These are phyloP conservation scores for Haberlea rhodopensis DNA, from an alignment of 257 asterid species.

Conservation along the genomic window DNA sequence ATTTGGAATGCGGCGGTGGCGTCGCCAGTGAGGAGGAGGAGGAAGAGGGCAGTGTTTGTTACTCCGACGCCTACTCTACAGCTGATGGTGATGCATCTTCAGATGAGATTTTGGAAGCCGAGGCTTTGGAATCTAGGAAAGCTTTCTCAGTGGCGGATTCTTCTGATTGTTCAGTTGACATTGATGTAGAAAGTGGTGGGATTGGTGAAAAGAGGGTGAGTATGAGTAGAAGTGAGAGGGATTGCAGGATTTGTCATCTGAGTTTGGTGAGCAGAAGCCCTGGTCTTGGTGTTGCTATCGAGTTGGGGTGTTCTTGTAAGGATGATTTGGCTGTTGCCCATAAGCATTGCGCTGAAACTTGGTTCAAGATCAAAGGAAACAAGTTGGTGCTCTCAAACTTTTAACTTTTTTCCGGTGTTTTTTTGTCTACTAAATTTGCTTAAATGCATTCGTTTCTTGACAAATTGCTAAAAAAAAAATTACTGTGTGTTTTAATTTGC, in stretches of 20 bases:
- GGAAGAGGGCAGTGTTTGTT: constrained; percentile 26
- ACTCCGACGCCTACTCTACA: constrained; percentile 29
- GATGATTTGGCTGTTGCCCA: constrained; percentile 49
- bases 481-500: not conserved
- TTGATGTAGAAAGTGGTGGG: constrained; percentile 22
- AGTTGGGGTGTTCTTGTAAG: constrained; percentile 50
- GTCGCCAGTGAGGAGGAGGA: constrained; percentile 12
- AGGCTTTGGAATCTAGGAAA: constrained; percentile 14
- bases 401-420: not conserved
- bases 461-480: not conserved
- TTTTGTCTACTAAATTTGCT: not conserved
- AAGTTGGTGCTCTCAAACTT: constrained; percentile 31
- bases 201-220: not conserved
- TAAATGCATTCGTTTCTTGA: not conserved
- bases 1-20: constrained; percentile 31
- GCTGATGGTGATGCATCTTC: constrained; percentile 20
- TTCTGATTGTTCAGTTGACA: constrained; percentile 6
- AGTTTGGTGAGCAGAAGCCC: constrained; percentile 35
- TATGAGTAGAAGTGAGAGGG: constrained; percentile 25
- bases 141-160: constrained; percentile 4
- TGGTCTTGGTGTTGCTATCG: constrained; percentile 36
- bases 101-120: constrained; percentile 23
- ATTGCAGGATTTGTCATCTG: constrained; percentile 48
- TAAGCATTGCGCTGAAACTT: constrained; percentile 51
- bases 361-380: constrained; percentile 55